Conservation (phyloP, 257 asterid species). For the Fraxinus excelsior region DNA sequence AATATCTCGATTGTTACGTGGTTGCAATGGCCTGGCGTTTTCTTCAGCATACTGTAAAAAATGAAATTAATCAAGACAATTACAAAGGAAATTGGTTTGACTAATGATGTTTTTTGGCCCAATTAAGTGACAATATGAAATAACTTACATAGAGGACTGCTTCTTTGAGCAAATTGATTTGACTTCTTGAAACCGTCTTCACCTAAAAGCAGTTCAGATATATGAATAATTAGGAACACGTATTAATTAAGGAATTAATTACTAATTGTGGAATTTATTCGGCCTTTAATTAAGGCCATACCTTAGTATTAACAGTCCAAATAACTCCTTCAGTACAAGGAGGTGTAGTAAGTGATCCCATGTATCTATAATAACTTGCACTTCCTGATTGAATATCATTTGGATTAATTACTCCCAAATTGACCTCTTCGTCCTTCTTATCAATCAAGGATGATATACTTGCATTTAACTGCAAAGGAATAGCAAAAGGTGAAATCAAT, state of each 20-base stretch:
- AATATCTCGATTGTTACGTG: constrained; percentile 34
- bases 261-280: too few species aligned
- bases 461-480: too few species aligned
- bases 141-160: constrained; percentile 76
- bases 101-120: background rate
- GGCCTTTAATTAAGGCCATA: constrained; percentile 4
- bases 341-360: constrained; percentile 26
- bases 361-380: too few species aligned
- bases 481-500: too few species aligned
- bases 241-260: background rate
- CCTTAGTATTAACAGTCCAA: constrained; percentile 46
- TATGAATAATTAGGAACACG: background rate
- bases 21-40: constrained; percentile 74
- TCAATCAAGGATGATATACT: too few species aligned
- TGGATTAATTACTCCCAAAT: too few species aligned
- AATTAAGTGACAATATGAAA: background rate
- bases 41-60: constrained; percentile 49
- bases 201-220: too few species aligned
- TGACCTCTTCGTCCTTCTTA: too few species aligned
- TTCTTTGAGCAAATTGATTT: constrained; percentile 32
- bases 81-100: background rate
- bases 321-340: constrained; percentile 63
- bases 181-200: too few species aligned
- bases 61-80: background rate
- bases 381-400: too few species aligned